Base-by-base conservation (phyloP, 2,329 filamentous ascomycete genomes). In the Cercospora nicotianae region DNA sequence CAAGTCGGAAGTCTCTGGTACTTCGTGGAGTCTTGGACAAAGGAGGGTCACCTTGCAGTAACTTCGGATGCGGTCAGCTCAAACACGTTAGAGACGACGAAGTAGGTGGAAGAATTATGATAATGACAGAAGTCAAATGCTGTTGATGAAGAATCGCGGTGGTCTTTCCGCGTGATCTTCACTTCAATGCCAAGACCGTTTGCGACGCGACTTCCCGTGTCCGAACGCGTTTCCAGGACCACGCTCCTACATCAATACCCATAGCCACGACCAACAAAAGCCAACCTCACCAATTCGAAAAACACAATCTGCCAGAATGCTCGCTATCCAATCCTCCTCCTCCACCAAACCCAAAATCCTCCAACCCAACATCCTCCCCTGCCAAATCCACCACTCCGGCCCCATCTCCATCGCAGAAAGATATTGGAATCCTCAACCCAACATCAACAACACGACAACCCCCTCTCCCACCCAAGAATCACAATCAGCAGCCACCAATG, bases 301-400 rank as follows among this genome's bases (percentile, higher is more conserved):
- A 12, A 26, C 5, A 16, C 3, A 2, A 3, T 28, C 20, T 30
- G 26, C 42, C 13, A 42, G 23, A 55, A 86, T 85, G 83, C 78
- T 85, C 28, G 76, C 83, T 53, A 79, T 85, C 45, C 77, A 80
- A 33, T 60, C 76, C 60, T 60, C 76, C 36, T 65, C 68, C 16
- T 63, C 64, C 60, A 58, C 26, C 12, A 64, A 70, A 3, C 69
- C 73, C 36, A 69, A 67, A 16, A 83, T 83, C 67, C 83, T 83
- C 64, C 87, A 83, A 0, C 87, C 90, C 3, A 90, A 97, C 75
- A 81, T 97, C 20, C 84, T 97, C 13, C 93, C 94, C 3, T 95
- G 92, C 75, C 87, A 88, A 64, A 87, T 97, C 75, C 86, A 94
- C 74, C 90, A 96, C 79, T 87, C 91, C 73, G 94, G 94, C 1